Percentiles rank a stretch among this genome's conserved stretches.
Evolutionary conservation across 495 filamentous ascomycete genomes (phyloP).

Genomic region (Xylaria nigripes): DNA sequence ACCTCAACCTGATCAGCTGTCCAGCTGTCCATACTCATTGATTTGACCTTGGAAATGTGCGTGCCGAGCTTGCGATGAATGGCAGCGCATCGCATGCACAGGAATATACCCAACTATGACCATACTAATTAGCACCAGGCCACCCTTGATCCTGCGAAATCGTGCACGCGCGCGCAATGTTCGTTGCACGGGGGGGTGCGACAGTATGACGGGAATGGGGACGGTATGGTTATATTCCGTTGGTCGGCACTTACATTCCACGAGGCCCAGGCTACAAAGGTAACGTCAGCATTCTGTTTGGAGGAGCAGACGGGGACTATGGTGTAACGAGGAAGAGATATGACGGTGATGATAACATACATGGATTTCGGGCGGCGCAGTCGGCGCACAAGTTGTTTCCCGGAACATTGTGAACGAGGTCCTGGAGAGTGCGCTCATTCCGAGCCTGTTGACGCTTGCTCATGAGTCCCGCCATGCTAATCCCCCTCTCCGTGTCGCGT

Average conservation of each 20-base stretch:
- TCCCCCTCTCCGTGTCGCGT: not conserved
- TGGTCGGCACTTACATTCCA: conserved; percentile 71
- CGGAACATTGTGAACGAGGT: conserved; percentile 75
- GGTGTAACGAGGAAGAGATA: conserved; percentile 9
- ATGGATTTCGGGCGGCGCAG: conserved; percentile 85
- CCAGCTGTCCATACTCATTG: conserved; percentile 96
- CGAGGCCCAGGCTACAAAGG: conserved; percentile 79
- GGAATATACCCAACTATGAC: conserved; percentile 79
- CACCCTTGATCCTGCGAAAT: not conserved
- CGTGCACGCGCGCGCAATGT: not conserved
- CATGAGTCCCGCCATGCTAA: conserved; percentile 39
- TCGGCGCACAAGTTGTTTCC: conserved; percentile 96
- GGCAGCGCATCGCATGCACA: conserved; percentile 95
- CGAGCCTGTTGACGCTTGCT: conserved; percentile 96
- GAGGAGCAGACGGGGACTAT: not conserved
- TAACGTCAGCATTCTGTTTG: conserved; percentile 14
- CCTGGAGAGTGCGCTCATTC: conserved; percentile 86
- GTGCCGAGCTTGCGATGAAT: conserved; percentile 95
- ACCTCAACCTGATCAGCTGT: conserved; percentile 92
- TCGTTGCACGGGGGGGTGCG: not conserved
- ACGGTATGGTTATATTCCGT: conserved; percentile 1
- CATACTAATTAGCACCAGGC: not conserved
- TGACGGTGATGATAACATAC: conserved; percentile 41
- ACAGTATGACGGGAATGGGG: not conserved
- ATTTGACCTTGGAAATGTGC: conserved; percentile 97